Base-by-base conservation (phyloP, 2,329 filamentous ascomycete species). In the Tolypocladium tropicale region DNA sequence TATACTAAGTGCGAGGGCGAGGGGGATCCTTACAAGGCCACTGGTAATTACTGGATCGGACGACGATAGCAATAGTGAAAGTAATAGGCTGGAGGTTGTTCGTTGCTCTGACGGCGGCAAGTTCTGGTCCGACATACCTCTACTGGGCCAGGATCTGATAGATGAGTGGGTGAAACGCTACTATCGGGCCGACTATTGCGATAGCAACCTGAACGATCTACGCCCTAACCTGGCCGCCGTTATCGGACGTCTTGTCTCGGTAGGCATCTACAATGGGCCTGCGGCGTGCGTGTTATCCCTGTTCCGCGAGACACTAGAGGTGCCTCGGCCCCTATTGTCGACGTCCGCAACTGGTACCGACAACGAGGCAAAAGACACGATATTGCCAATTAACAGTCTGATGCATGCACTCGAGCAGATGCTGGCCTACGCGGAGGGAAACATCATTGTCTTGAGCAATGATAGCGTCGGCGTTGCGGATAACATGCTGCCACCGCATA, bases 41-140 rank as follows among this genome's bases (percentile, higher is more conserved):
- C 23, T 48, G 11, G 36, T 34, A 41, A 30, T 12, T 18, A 53
- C 28, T 41, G 6, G 11, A 28, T 11, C 11, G 51, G 33, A 51
- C 48, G 30, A 12, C 28, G 28, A 33, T 14, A 21, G 48, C 6
- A 33, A 51, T 12, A 11, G 16, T 21, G 25, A 18, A 51, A 21
- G 30, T 33, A 23, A 46, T n/a, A 53, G 34, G 4, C 23, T 41
- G 11, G 52, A 53, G 2, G 28, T 21, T 32, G 33, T 50, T 36
- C 43, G 4, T 36, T 54, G 30, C 41, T 54, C 53, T 36, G 53
- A 54, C 39, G 53, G 53, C 23, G 53, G 53, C 23, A 54, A 32
- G 21, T 30, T 54, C 39, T 54, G 43, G 53, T 54, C 53, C 14
- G 53, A 54, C 53, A 41, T 54, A 10, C 53, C 53, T 34, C n/a